phyloP scores from a whole-genome alignment of 208 protist genomes.

The Leishmania turanica region DNA sequence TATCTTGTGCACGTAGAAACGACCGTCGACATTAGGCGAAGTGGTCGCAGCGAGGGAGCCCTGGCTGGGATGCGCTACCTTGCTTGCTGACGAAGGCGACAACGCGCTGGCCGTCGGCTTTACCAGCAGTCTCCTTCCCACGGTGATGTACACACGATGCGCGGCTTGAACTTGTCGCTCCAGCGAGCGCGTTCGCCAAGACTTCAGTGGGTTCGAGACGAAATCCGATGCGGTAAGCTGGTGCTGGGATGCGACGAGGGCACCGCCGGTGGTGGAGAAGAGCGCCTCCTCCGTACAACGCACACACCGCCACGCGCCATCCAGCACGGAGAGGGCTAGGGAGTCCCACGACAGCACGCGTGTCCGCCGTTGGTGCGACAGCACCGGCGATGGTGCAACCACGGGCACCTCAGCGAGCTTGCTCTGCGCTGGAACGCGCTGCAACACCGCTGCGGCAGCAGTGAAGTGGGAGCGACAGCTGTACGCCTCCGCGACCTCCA shows the following conservation, averaged over 20 bases:
- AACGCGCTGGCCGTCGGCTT: not conserved
- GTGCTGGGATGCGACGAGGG: not conserved
- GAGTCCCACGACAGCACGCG: slow-evolving; percentile 27
- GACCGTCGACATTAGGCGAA: not conserved
- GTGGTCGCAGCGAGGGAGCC: not conserved
- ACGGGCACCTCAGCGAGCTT: slow-evolving; percentile 5
- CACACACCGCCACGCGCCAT: slow-evolving; percentile 21
- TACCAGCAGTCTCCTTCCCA: slow-evolving; percentile 8
- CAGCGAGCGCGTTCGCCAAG: slow-evolving; percentile 15
- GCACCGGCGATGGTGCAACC: slow-evolving; percentile 2
- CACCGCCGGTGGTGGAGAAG: slow-evolving; percentile 5
- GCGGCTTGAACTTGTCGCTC: slow-evolving; percentile 18
- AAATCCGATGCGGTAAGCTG: not conserved
- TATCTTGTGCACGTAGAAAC: slow-evolving; percentile 18
- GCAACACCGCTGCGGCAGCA: slow-evolving; percentile 11
- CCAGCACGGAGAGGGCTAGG: slow-evolving; percentile 25
- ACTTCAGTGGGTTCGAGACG: not conserved
- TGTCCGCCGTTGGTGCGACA: not conserved
- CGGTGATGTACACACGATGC: slow-evolving; percentile 16
- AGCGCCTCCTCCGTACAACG: slow-evolving; percentile 19
- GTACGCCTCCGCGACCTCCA: slow-evolving; percentile 31
- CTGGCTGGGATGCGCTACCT: not conserved
- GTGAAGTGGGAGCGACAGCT: slow-evolving; percentile 25
- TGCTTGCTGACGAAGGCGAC: not conserved
- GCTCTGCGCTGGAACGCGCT: slow-evolving; percentile 6